These are phyloP conservation scores for Candida sojae DNA, from an alignment of 1,139 yeast species.

Conservation along the genomic window DNA sequence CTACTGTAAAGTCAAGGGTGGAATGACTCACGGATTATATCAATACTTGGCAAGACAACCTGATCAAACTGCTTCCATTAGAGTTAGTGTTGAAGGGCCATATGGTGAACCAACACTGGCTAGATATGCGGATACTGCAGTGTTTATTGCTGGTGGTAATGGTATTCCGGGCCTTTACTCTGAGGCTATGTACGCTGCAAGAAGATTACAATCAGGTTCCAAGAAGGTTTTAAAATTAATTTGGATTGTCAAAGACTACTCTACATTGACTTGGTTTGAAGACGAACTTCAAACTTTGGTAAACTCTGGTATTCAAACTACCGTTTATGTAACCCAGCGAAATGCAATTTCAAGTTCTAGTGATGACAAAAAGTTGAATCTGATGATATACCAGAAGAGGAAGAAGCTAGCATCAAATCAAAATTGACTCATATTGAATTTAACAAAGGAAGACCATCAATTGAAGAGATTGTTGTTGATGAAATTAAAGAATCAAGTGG, in stretches of 20 bases:
- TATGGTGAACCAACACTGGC: constrained; percentile 37
- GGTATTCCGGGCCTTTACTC: constrained; percentile 48
- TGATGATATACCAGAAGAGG: not conserved
- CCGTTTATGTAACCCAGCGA: constrained; percentile 34
- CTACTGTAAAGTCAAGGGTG: constrained; percentile 36
- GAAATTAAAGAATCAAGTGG: constrained; percentile 32
- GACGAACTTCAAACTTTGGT: constrained; percentile 26
- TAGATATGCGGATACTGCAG: constrained; percentile 28
- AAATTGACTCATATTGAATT: constrained; percentile 31
- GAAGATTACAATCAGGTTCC: not conserved
- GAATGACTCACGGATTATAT: constrained; percentile 34
- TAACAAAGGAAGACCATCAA: constrained; percentile 34
- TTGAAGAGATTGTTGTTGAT: constrained; percentile 25
- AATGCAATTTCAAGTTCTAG: constrained; percentile 6
- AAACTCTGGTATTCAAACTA: constrained; percentile 25
- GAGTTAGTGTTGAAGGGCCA: constrained; percentile 43
- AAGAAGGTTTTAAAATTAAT: constrained; percentile 25
- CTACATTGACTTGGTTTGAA: constrained; percentile 37
- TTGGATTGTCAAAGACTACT: constrained; percentile 47
- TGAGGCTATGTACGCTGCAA: constrained; percentile 33
- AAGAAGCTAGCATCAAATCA: constrained; percentile 15
- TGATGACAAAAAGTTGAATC: constrained; percentile 5
- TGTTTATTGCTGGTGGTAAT: constrained; percentile 46
- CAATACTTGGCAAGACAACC: constrained; percentile 30
- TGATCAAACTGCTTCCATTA: constrained; percentile 23